phyloP scores from a whole-genome alignment of 2,329 filamentous ascomycete genomes.

The Trichoderma semiorbis region DNA sequence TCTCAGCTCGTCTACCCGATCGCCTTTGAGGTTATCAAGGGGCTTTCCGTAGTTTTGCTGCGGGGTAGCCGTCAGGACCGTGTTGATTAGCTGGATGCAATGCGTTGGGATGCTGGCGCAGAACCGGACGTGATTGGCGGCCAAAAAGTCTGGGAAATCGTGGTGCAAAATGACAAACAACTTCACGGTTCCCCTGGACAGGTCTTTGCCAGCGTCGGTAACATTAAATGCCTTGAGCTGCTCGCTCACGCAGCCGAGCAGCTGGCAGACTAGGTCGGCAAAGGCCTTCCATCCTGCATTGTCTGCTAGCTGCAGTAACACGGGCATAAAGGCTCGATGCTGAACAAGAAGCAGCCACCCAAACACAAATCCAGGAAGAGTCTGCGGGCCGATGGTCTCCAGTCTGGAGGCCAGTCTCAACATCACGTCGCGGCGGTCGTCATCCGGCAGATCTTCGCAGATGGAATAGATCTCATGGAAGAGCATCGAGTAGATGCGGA shows the following conservation, averaged over 20 bases:
- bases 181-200: conserved; percentile 81
- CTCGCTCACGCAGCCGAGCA: conserved; percentile 72
- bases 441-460: conserved; percentile 55
- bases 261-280: conserved; percentile 67
- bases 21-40: conserved; percentile 70
- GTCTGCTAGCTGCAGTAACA: conserved; percentile 65
- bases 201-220: conserved; percentile 68
- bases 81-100: conserved; percentile 82
- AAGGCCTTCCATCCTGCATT: conserved; percentile 73
- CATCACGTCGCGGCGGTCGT: conserved; percentile 66
- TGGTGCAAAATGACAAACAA: conserved; percentile 84
- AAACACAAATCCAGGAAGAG: conserved; percentile 80
- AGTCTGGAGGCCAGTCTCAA: conserved; percentile 69
- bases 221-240: conserved; percentile 72
- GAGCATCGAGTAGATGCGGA: conserved; percentile 79
- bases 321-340: conserved; percentile 80
- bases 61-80: conserved; percentile 79
- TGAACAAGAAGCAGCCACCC: conserved; percentile 79
- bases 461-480: conserved; percentile 68
- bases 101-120: conserved; percentile 78
- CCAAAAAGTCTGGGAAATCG: conserved; percentile 90
- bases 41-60: conserved; percentile 63
- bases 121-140: conserved; percentile 79
- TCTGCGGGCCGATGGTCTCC: conserved; percentile 68
- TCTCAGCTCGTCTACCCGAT: conserved; percentile 71